Base-by-base conservation (phyloP, 345 rosid species). In the Melastoma malabathricum region DNA sequence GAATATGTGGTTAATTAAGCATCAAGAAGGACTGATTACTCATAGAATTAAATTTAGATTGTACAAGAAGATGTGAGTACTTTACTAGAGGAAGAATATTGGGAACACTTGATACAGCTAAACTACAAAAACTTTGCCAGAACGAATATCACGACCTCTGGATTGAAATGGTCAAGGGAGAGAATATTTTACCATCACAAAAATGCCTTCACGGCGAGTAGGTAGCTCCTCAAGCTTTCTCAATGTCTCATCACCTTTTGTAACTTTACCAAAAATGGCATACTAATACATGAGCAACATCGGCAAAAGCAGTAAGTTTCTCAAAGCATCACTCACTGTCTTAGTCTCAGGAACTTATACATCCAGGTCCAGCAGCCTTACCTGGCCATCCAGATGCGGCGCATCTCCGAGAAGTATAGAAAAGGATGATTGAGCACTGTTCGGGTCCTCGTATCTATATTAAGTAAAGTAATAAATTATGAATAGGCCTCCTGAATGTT, bases 391-490 rank as follows among this genome's bases (percentile, higher is more conserved):
- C 58, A 92, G 96, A 87, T 92, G 98, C 50, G 95, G 86, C 29
- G 98, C 95, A 63, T 84, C 72, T 34, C 98, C 98, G 51, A 86
- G 95, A 67, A 86, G 96, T 19, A 92, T 77, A n/a, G 98, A 92
- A 59, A 92, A 92, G 3, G 98, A 92, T 38, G 98, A 92, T 34
- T 71, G 63, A 16, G 84, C 98, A 56, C 96, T 92, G 64, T 92
- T 59, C 63, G 96, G 98, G 77, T 92, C 93, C 10, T 71, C 71
- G 69, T 68, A 75, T 67, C 98, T 90, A 68, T 46, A 47, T 34
- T 12, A 34, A 12, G 41, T 29, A 29, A 29, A 29, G 38, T 34
- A 34, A 34, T 12, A 34, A 12, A 34, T 34, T 34, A 34, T 12
- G 9, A 8, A 34, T 2, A 34, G 41, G 9, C 41, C 12, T 34